Evolutionary conservation across 768 basidiomycete species (phyloP).

Genomic region (Panaeolus papilionaceus): DNA sequence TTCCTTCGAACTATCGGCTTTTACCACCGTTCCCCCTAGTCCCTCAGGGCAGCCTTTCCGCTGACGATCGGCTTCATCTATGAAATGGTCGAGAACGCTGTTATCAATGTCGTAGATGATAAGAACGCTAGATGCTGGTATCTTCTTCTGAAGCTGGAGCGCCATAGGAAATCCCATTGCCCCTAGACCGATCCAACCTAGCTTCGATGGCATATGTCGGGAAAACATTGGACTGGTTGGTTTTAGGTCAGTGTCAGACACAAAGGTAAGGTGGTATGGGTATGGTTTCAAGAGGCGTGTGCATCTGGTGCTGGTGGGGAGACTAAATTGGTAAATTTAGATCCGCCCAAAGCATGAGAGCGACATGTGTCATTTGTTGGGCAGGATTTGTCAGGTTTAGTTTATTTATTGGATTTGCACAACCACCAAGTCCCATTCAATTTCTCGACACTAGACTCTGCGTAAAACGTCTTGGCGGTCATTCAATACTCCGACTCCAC

Average conservation of each 20-base stretch:
- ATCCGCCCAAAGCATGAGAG: not conserved
- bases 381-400: not conserved
- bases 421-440: not conserved
- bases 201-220: not conserved
- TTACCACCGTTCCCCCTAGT: constrained; percentile 23
- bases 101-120: constrained; percentile 44
- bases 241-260: too few relatives aligned
- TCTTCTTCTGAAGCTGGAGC: constrained; percentile 38
- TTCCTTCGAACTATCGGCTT: constrained; percentile 37
- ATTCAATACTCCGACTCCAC: too few relatives aligned
- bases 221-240: not conserved
- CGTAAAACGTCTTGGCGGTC: too few relatives aligned
- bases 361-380: not conserved
- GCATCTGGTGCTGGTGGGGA: constrained; percentile 1
- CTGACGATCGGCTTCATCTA: constrained; percentile 22
- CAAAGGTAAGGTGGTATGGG: not conserved
- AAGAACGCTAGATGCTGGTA: constrained; percentile 33
- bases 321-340: not conserved
- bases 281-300: not conserved
- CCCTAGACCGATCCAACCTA: constrained; percentile 48
- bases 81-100: constrained; percentile 34
- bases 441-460: not conserved
- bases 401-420: not conserved
- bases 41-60: constrained; percentile 17
- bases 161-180: constrained; percentile 55